Base-by-base conservation (phyloP, 805 yeast genomes). In the Wickerhamomyces pijperi region DNA sequence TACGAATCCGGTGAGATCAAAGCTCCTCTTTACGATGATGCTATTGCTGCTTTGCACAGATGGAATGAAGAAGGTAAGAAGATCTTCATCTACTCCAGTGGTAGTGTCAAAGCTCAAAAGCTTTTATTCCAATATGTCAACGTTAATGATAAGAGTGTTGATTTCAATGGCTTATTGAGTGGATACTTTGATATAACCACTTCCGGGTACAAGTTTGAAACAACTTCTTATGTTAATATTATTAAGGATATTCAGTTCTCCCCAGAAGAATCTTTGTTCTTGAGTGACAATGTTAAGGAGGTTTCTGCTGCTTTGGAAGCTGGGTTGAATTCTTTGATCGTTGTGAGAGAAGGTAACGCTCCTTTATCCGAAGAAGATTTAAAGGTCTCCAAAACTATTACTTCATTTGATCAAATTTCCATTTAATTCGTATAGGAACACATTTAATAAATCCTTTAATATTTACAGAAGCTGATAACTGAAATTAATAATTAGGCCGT, bases 121-220 rank as follows among this genome's bases (percentile, higher is more conserved):
- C 61, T 88, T 43, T 60, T 88, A 41, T 85, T 88, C 53, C 68
- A 67, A 0, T 72, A 82, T 54, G 88, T 82, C 9, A 61, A 61
- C 38, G 59, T 61, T 4, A 58, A 59, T 9, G 56, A 57, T 5
- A 56, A 51, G 8, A 54, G 63, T 19, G 42, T 59, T 12, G 83
- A 82, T 55, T 56, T 85, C 50, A 81, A 73, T 34, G 55, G 58
- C 1, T 55, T 56, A 18, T 53, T 88, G 17, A 43, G 62, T 6
- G 94, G 81, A 14, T 88, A 86, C 60, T 88, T 76, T 54, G 97
- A 88, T 58, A 86, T 94, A 25, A 76, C 76, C 28, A 84, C 87
- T 9, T 74, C 86, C 2, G 97, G 97, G 0, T 72, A 67, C 44
- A 88, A 88, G 54, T 65, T 60, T 15, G 80, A 73, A 18, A 21